phyloP scores from a whole-genome alignment of 164 flowering plant genomes.

The Buxus sempervirens region DNA sequence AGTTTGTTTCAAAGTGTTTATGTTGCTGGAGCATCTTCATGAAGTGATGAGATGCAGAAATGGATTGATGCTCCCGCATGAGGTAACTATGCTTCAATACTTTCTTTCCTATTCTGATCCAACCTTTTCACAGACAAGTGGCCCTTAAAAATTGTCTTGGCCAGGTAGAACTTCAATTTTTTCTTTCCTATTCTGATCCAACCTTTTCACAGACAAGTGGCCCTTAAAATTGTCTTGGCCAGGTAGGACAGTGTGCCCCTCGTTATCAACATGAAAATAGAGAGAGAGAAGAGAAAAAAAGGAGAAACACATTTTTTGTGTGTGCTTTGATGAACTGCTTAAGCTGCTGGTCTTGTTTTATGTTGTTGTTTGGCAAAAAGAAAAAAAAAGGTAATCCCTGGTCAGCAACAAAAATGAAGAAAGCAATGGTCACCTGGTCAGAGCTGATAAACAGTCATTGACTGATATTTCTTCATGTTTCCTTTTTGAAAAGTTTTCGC shows the following conservation, averaged over 20 bases:
- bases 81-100: not conserved
- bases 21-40: conserved; percentile 29
- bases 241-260: no score
- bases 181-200: not conserved
- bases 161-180: no score
- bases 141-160: not conserved
- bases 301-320: no score
- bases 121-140: not conserved
- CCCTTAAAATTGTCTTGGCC: no score
- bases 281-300: no score
- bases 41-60: not conserved
- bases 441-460: not conserved
- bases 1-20: conserved; percentile 16
- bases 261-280: no score
- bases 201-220: not conserved
- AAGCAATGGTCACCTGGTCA: no score
- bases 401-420: not conserved
- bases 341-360: not conserved
- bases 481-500: not conserved
- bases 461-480: not conserved
- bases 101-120: not conserved
- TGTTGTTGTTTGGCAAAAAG: not conserved
- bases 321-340: not conserved
- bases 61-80: not conserved
- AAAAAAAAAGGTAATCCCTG: not conserved